Evolutionary conservation across 2,329 filamentous ascomycete species (phyloP).

Genomic region (Cercospora citrullina): DNA sequence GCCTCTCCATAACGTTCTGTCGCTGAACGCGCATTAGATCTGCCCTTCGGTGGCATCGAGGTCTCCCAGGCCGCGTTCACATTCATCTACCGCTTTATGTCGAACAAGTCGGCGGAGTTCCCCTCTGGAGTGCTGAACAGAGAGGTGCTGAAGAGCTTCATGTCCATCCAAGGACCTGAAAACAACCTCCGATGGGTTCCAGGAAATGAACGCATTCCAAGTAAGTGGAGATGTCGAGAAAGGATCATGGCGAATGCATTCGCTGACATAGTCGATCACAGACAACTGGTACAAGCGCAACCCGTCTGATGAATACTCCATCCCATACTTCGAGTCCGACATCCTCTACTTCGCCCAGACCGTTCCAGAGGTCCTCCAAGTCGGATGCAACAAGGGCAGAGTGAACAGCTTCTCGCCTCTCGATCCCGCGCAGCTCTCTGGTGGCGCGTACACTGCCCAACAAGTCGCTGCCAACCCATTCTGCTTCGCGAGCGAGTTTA

Average conservation of each 20-base stretch:
- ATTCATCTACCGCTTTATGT: conserved; percentile 44
- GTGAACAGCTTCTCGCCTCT: conserved; percentile 39
- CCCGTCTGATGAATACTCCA: conserved; percentile 36
- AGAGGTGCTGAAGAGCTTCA: conserved; percentile 44
- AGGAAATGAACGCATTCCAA: conserved; percentile 45
- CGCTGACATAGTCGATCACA: conserved; percentile 38
- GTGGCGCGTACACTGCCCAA: conserved; percentile 46
- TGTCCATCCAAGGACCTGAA: conserved; percentile 40
- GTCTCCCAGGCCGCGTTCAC: conserved; percentile 38
- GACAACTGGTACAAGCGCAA: conserved; percentile 42
- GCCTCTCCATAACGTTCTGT: not conserved
- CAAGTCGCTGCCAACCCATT: conserved; percentile 31
- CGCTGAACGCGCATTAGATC: conserved; percentile 12
- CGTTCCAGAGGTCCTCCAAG: conserved; percentile 32
- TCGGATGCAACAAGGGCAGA: conserved; percentile 42
- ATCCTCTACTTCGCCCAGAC: conserved; percentile 33
- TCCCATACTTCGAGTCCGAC: conserved; percentile 32
- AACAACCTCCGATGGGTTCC: conserved; percentile 35
- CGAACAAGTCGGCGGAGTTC: conserved; percentile 43
- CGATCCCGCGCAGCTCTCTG: conserved; percentile 40
- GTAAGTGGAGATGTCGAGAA: conserved; percentile 23
- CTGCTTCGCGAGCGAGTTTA: conserved; percentile 33
- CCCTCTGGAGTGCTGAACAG: conserved; percentile 42
- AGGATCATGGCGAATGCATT: too few species aligned
- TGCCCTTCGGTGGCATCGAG: conserved; percentile 33